These are phyloP conservation scores for Calendula officinalis DNA, from an alignment of 129 eudicot species.

Conservation along the genomic window DNA sequence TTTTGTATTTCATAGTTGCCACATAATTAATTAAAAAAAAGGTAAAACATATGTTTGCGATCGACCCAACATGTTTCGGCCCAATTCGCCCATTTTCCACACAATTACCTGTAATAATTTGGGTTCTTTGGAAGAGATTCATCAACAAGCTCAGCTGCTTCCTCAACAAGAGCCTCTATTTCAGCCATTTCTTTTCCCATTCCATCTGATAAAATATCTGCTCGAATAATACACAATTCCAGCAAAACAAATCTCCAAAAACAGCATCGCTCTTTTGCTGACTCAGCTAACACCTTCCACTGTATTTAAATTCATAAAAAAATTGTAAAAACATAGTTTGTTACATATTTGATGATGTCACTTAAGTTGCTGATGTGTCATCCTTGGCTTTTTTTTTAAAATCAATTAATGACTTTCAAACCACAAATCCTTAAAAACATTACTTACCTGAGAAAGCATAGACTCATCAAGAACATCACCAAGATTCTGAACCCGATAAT, in stretches of 20 bases:
- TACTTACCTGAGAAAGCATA: slow-evolving; percentile 81
- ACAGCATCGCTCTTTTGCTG: slow-evolving; percentile 72
- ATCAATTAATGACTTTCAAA: not conserved
- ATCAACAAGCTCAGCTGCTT: slow-evolving; percentile 96
- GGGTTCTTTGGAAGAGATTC: slow-evolving; percentile 74
- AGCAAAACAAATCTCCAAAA: slow-evolving; percentile 93
- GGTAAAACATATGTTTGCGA: not conserved
- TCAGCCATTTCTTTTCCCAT: slow-evolving; percentile 80
- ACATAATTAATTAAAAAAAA: not conserved
- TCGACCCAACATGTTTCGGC: not conserved
- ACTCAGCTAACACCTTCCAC: slow-evolving; percentile 89
- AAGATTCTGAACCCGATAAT: slow-evolving; percentile 55
- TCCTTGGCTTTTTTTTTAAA: no score
- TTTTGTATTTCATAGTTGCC: no score
- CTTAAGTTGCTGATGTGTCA: no score
- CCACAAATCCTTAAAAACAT: slow-evolving; percentile 6
- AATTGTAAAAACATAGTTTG: not conserved
- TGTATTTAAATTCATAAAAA: slow-evolving; percentile 21
- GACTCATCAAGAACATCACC: slow-evolving; percentile 79
- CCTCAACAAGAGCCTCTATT: slow-evolving; percentile 85
- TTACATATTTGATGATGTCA: no score
- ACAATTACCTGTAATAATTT: slow-evolving; percentile 75
- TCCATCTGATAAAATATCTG: slow-evolving; percentile 60
- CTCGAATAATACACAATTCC: slow-evolving; percentile 63
- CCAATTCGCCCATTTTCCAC: not conserved